A percentile compares a stretch with the other conserved stretches of the same genome.
These are phyloP conservation scores for Citrus unshiu DNA, from an alignment of 345 rosid genomes.

Conservation along the genomic window DNA sequence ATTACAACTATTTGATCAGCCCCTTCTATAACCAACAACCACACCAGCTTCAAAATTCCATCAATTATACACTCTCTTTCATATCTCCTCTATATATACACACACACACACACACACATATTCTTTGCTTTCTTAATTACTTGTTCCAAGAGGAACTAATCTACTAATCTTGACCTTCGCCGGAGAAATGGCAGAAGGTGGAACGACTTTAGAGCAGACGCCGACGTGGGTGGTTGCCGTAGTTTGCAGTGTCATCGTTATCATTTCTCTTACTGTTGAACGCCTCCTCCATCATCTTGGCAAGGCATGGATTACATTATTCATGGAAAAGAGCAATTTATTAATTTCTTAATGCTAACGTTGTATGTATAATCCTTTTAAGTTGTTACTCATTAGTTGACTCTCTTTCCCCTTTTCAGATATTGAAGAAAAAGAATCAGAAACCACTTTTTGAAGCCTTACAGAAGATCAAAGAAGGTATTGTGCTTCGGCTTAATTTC, in stretches of 20 bases:
- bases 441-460: constrained; percentile 74
- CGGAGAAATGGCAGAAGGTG: constrained; percentile 50
- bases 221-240: constrained; percentile 88
- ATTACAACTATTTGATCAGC: no score
- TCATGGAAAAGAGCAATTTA: not conserved
- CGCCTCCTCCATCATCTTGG: constrained; percentile 67
- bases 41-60: not conserved
- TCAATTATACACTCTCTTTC: not conserved
- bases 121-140: not conserved
- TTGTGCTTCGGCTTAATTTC: no score
- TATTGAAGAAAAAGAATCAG: constrained; percentile 55
- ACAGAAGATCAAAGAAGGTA: constrained; percentile 84
- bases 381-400: not conserved
- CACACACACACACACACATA: no score
- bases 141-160: no score
- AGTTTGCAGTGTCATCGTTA: constrained; percentile 73
- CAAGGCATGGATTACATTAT: constrained; percentile 38
- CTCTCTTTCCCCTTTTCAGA: constrained; percentile 26
- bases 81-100: not conserved
- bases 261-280: constrained; percentile 63
- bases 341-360: no score
- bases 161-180: no score
- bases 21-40: not conserved
- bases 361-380: no score
- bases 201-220: constrained; percentile 58